Conservation (phyloP, 2,329 filamentous ascomycete genomes). For the Gyromitra esculenta region DNA sequence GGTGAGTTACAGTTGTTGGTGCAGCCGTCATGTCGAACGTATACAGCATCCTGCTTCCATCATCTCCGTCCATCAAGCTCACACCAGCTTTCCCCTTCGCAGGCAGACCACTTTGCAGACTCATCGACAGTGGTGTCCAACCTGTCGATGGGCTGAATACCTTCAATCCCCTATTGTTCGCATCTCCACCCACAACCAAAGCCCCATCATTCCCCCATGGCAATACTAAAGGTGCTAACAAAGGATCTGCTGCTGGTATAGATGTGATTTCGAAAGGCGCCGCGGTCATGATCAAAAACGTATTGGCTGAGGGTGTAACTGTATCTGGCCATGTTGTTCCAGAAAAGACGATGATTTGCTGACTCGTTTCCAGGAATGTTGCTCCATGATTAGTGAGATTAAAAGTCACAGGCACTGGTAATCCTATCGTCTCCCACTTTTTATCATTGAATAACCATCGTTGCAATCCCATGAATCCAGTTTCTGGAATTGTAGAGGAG, state of each 20-base stretch:
- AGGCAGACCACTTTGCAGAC: slow-evolving; percentile 44
- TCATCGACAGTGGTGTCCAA: slow-evolving; percentile 52
- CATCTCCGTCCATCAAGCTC: slow-evolving; percentile 56
- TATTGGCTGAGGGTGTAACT: slow-evolving; percentile 56
- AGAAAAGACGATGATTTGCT: slow-evolving; percentile 57
- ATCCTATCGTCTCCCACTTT: slow-evolving; percentile 55
- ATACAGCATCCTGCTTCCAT: slow-evolving; percentile 57
- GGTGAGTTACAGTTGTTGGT: slow-evolving; percentile 45
- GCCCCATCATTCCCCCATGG: slow-evolving; percentile 55
- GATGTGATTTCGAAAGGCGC: slow-evolving; percentile 53
- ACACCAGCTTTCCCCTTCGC: slow-evolving; percentile 47
- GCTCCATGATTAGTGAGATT: slow-evolving; percentile 57
- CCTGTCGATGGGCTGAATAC: slow-evolving; percentile 53
- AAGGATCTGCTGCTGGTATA: slow-evolving; percentile 54
- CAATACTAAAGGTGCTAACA: slow-evolving; percentile 54
- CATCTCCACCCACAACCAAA: slow-evolving; percentile 56
- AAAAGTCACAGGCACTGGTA: slow-evolving; percentile 54
- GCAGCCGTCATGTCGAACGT: slow-evolving; percentile 56
- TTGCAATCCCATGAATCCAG: slow-evolving; percentile 56
- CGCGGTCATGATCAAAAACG: slow-evolving; percentile 56
- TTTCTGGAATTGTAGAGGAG: slow-evolving; percentile 52
- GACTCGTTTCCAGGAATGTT: slow-evolving; percentile 55
- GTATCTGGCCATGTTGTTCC: slow-evolving; percentile 57
- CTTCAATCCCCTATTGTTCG: slow-evolving; percentile 54
- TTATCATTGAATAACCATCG: slow-evolving; percentile 55